These are phyloP conservation scores for Pyracantha coccinea DNA, from an alignment of 331 rosid species.

Conservation along the genomic window DNA sequence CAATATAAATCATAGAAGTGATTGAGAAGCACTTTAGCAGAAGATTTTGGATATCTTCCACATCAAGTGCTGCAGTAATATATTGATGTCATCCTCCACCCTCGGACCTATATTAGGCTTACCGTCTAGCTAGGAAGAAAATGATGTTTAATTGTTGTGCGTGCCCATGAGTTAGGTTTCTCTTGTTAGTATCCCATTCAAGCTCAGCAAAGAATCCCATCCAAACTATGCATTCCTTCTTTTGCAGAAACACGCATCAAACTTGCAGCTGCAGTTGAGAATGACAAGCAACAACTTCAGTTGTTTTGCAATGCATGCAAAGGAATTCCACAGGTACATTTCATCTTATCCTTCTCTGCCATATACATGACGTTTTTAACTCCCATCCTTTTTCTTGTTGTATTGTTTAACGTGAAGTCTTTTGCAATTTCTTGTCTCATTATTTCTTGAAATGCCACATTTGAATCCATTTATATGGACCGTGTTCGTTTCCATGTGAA, in stretches of 20 bases:
- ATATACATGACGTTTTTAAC: neutral
- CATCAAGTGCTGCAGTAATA: neutral
- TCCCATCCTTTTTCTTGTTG: neutral
- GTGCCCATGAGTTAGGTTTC: neutral
- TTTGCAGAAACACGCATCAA: conserved; percentile 63
- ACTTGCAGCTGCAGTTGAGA: conserved; percentile 80
- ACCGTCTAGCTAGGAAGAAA: conserved; percentile 10
- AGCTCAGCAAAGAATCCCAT: neutral
- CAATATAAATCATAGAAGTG: neutral
- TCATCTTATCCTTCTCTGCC: conserved; percentile 8
- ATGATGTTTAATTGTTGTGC: neutral
- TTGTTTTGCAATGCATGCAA: conserved; percentile 94
- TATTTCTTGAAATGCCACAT: no score
- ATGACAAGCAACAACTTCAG: conserved; percentile 67
- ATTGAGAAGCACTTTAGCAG: neutral
- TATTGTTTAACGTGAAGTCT: no score
- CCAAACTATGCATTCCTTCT: neutral
- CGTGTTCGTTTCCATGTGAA: no score
- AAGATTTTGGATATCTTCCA: neutral
- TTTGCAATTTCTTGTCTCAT: no score
- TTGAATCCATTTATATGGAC: no score
- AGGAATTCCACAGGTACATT: conserved; percentile 84
- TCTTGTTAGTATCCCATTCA: conserved; percentile 9
- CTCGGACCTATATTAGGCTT: conserved; percentile 2
- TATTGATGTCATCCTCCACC: conserved; percentile 15